A percentile compares a stretch with the other conserved stretches of the same genome.
Conservation (phyloP, 257 asterid species). For the Perilla frutescens region DNA sequence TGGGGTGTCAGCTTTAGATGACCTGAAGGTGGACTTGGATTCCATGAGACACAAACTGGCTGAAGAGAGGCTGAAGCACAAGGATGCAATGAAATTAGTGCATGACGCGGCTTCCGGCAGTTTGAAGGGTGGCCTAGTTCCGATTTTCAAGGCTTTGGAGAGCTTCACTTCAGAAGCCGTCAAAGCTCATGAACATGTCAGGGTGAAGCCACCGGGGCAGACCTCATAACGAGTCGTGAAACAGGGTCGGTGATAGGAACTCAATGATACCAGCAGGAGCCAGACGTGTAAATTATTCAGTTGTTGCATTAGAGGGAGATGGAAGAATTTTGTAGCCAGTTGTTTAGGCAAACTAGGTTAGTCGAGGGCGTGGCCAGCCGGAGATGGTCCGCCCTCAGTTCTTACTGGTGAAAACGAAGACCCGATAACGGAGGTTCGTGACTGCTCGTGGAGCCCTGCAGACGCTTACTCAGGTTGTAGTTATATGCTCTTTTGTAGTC, state of each 20-base stretch:
- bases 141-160: slow-evolving; percentile 93
- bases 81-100: slow-evolving; percentile 78
- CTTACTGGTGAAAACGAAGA: neutral
- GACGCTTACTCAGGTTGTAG: neutral
- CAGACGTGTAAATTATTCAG: slow-evolving; percentile 28
- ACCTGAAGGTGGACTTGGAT: slow-evolving; percentile 86
- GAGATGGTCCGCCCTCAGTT: slow-evolving; percentile 3
- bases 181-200: slow-evolving; percentile 77
- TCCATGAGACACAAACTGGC: slow-evolving; percentile 59
- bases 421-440: neutral
- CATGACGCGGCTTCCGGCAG: slow-evolving; percentile 92
- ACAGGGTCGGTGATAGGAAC: no score
- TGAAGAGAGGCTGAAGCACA: slow-evolving; percentile 82
- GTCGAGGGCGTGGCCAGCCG: slow-evolving; percentile 21
- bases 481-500: slow-evolving; percentile 14
- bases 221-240: slow-evolving; percentile 24
- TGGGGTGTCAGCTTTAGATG: slow-evolving; percentile 67
- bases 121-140: slow-evolving; percentile 84
- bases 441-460: neutral
- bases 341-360: slow-evolving; percentile 26
- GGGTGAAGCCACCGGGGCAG: slow-evolving; percentile 51
- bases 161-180: slow-evolving; percentile 74
- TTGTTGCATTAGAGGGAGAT: slow-evolving; percentile 24
- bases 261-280: neutral
- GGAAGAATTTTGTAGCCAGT: slow-evolving; percentile 46